phyloP scores from a whole-genome alignment of 805 yeast genomes.

The Candida orba region DNA sequence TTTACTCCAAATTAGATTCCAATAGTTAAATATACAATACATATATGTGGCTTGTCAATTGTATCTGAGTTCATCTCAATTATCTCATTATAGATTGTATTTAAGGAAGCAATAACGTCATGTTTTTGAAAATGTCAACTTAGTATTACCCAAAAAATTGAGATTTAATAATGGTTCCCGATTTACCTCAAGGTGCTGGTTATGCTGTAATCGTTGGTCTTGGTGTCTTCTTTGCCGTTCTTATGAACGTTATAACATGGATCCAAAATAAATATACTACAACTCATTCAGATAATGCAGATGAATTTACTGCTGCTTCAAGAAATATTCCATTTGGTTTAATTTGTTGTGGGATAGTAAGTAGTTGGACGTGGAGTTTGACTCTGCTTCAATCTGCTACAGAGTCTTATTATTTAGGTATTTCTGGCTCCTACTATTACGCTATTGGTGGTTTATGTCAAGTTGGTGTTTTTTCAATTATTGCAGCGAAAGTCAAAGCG shows the following conservation, averaged over 20 bases:
- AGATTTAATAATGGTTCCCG: constrained; percentile 6
- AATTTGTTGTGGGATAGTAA: constrained; percentile 35
- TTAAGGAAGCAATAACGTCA: too few species aligned
- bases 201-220: constrained; percentile 76
- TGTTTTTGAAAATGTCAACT: too few species aligned
- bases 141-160: too few species aligned
- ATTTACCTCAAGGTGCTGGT: constrained; percentile 61
- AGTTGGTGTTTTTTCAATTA: constrained; percentile 29
- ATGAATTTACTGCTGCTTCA: constrained; percentile 38
- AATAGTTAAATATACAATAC: too few species aligned
- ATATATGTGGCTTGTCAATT: too few species aligned
- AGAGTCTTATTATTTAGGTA: constrained; percentile 25
- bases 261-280: constrained; percentile 29
- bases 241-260: constrained; percentile 34
- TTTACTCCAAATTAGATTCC: too few species aligned
- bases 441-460: constrained; percentile 16
- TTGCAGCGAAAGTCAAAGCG: constrained; percentile 30
- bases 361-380: constrained; percentile 34
- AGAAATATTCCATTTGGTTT: constrained; percentile 37
- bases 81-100: too few species aligned
- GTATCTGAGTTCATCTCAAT: too few species aligned
- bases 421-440: constrained; percentile 27
- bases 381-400: constrained; percentile 27
- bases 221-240: constrained; percentile 40
- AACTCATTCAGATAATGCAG: constrained; percentile 24